Base-by-base conservation (phyloP, 345 rosid species). In the Firmiana major region DNA sequence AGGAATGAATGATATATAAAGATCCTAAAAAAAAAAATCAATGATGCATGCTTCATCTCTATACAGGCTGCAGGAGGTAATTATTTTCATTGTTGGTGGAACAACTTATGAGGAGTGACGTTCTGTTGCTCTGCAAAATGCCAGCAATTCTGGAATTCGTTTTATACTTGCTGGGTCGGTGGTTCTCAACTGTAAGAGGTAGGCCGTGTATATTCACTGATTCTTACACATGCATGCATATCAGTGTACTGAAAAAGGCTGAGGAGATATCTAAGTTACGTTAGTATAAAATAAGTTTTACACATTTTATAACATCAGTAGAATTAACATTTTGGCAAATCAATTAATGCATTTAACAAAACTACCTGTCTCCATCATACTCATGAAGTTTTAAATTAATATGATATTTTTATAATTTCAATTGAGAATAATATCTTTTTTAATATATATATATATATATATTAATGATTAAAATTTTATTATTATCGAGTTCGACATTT, bases 61-160 rank as follows among this genome's bases (percentile, higher is more conserved):
- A 26, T 48, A 48, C 93, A 96, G n/a, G n/a, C n/a, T n/a, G n/a
- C 98, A 90, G 78, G 98, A 96, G 71, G 98, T 93, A 81, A 77
- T 93, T 65, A 87, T 96, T 45, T 96, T 96, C 79, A 78, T 96
- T 86, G 94, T 96, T 43, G 98, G 99, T 22, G 99, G 99, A 65
- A 93, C 98, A 71, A 96, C 98, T 12, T 93, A 93, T 73, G 98
- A 93, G 85, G 99, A 96, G 83, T 86, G 98, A 5, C 94, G 95
- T 13, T 81, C 87, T 63, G 92, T 93, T 79, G 93, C 98, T 68
- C 81, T 91, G 38, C 94, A 86, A 74, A 93, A 96, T 77, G 91
- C 94, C 48, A 87, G 84, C 81, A 92, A 87, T 86, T 73, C 91
- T 22, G 98, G 98, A 71, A 80, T 92, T 82, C 94, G 97, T 63